Conservation (phyloP, 805 yeast genomes). For the Kazachstania psychrophila region DNA sequence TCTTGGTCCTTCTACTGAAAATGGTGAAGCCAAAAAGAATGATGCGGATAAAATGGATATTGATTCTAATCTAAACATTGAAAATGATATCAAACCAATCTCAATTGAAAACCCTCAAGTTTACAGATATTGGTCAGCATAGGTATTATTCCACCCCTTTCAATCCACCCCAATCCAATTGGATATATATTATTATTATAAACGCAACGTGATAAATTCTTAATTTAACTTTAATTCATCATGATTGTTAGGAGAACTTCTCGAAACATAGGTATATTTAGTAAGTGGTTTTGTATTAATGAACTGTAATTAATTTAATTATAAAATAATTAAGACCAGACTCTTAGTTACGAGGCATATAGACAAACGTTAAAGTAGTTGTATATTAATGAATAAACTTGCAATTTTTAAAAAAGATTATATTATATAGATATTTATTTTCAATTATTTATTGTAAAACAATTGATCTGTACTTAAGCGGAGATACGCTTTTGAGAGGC, state of each 20-base stretch:
- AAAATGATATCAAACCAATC: slow-evolving; percentile 41
- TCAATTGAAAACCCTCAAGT: slow-evolving; percentile 53
- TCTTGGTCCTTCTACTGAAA: slow-evolving; percentile 13
- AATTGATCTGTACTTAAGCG: slow-evolving; percentile 35
- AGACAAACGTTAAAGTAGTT: background rate
- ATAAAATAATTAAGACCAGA: too few species aligned
- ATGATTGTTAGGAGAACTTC: too few species aligned
- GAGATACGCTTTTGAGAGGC: slow-evolving; percentile 81
- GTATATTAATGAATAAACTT: too few species aligned
- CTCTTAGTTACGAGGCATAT: background rate
- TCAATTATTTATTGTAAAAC: background rate
- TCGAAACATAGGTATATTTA: too few species aligned
- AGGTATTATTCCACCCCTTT: too few species aligned
- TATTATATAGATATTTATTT: slow-evolving; percentile 6
- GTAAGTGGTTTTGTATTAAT: too few species aligned
- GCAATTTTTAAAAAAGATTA: slow-evolving; percentile 2
- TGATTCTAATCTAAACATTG: slow-evolving; percentile 12
- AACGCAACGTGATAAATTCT: too few species aligned
- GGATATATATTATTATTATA: too few species aligned
- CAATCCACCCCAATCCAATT: too few species aligned
- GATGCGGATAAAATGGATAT: background rate
- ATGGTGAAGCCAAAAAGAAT: background rate
- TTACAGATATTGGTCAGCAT: slow-evolving; percentile 61
- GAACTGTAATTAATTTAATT: too few species aligned
- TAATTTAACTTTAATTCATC: too few species aligned